These are phyloP conservation scores for Stenogyne calaminthoides DNA, from an alignment of 305 asterid species.

Conservation along the genomic window DNA sequence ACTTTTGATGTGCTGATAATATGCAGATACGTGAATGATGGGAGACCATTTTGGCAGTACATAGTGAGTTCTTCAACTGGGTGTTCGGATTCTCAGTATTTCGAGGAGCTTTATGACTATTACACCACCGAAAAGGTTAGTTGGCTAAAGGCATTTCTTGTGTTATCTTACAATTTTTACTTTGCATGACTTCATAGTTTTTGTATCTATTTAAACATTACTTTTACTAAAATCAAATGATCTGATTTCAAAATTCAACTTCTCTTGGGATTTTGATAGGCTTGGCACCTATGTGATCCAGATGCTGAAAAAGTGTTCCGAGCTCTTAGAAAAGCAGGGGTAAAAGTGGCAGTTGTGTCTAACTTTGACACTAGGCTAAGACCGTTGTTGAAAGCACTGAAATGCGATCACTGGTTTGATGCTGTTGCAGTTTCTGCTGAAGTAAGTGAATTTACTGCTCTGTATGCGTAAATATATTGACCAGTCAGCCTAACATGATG, in stretches of 20 bases:
- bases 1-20: not conserved
- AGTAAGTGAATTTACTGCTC: slow-evolving; percentile 38
- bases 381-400: slow-evolving; percentile 80
- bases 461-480: not conserved
- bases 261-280: slow-evolving; percentile 46
- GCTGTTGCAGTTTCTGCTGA: slow-evolving; percentile 98
- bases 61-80: slow-evolving; percentile 88
- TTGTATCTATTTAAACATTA: not conserved
- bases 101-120: slow-evolving; percentile 90
- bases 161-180: not conserved
- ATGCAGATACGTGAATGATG: slow-evolving; percentile 87
- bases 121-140: slow-evolving; percentile 87
- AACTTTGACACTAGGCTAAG: slow-evolving; percentile 91
- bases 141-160: not conserved
- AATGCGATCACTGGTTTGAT: slow-evolving; percentile 98
- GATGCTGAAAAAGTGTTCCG: slow-evolving; percentile 78
- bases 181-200: not conserved
- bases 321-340: slow-evolving; percentile 78
- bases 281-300: slow-evolving; percentile 97
- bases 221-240: not conserved
- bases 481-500: not conserved
- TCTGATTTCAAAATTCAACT: not conserved
- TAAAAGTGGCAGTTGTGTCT: slow-evolving; percentile 87
- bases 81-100: slow-evolving; percentile 85
- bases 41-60: slow-evolving; percentile 94